Conservation (phyloP, 768 basidiomycete species). For the Suillus subluteus region DNA sequence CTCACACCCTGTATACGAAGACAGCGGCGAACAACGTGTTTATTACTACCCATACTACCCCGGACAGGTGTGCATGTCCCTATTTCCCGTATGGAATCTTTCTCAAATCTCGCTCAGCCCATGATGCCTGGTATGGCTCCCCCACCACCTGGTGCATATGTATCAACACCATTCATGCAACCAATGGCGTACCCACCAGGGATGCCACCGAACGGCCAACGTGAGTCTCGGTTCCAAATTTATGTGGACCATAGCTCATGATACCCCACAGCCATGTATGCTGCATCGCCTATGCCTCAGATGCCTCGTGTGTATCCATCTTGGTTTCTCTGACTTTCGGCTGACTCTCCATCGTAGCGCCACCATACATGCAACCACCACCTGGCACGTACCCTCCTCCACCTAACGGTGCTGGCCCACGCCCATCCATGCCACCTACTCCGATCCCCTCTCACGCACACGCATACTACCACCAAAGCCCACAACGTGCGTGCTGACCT, state of each 20-base stretch:
- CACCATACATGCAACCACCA: conserved; percentile 80
- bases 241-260: conserved; percentile 13
- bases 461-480: conserved; percentile 88
- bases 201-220: conserved; percentile 78
- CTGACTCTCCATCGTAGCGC: conserved; percentile 43
- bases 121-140: conserved; percentile 89
- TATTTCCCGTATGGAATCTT: conserved; percentile 7
- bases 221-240: conserved; percentile 16
- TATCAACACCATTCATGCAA: conserved; percentile 82
- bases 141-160: conserved; percentile 79
- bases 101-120: conserved; percentile 44
- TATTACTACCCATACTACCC: conserved; percentile 86
- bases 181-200: conserved; percentile 81
- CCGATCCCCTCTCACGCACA: conserved; percentile 87
- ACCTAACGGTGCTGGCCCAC: conserved; percentile 76
- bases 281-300: conserved; percentile 79
- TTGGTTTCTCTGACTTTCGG: conserved; percentile 1
- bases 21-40: conserved; percentile 71
- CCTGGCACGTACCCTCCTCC: conserved; percentile 78
- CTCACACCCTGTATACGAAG: conserved; percentile 79
- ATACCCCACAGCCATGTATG: conserved; percentile 68
- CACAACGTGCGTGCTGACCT: conserved; percentile 64
- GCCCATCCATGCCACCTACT: conserved; percentile 91
- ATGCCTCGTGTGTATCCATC: conserved; percentile 73
- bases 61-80: conserved; percentile 55